Percentiles rank a stretch among this genome's conserved stretches.
Conservation (phyloP, 306 rosid genomes). For the Vachellia collinsii region DNA sequence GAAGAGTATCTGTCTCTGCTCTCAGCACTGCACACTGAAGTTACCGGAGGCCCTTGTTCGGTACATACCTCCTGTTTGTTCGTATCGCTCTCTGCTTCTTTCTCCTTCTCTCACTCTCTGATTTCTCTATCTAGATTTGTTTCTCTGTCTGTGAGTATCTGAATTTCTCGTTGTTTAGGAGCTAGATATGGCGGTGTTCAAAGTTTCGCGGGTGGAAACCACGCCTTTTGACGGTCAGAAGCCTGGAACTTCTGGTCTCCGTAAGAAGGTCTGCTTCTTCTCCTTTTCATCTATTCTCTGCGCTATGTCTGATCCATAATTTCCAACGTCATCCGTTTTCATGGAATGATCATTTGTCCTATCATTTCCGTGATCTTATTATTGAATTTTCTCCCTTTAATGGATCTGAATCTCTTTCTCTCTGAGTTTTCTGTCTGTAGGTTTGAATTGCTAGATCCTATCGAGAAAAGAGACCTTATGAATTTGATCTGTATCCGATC, state of each 20-base stretch:
- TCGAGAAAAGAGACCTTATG: conserved; percentile 3
- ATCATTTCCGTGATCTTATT: conserved; percentile 1
- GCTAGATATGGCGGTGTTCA: conserved; percentile 66
- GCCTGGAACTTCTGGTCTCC: conserved; percentile 99
- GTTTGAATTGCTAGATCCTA: conserved; percentile 30
- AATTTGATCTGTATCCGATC: conserved; percentile 45
- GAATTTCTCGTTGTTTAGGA: conserved; percentile 19
- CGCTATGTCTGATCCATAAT: background rate
- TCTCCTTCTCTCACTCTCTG: background rate
- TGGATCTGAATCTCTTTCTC: background rate
- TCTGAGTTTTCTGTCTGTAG: background rate
- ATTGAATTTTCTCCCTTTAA: background rate
- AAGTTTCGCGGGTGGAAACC: conserved; percentile 56
- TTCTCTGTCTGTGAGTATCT: conserved; percentile 22
- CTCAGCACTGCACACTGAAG: background rate
- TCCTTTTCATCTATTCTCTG: background rate
- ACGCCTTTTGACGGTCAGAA: conserved; percentile 93
- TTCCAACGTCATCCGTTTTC: conserved; percentile 4
- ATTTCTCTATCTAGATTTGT: background rate
- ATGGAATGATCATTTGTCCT: conserved; percentile 1
- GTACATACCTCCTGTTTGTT: background rate
- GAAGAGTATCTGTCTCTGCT: background rate
- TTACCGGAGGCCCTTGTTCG: background rate
- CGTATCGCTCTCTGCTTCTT: conserved; percentile 21
- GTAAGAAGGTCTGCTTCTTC: conserved; percentile 73